Conservation (phyloP, 768 basidiomycete species). For the Hortiboletus campestris region DNA sequence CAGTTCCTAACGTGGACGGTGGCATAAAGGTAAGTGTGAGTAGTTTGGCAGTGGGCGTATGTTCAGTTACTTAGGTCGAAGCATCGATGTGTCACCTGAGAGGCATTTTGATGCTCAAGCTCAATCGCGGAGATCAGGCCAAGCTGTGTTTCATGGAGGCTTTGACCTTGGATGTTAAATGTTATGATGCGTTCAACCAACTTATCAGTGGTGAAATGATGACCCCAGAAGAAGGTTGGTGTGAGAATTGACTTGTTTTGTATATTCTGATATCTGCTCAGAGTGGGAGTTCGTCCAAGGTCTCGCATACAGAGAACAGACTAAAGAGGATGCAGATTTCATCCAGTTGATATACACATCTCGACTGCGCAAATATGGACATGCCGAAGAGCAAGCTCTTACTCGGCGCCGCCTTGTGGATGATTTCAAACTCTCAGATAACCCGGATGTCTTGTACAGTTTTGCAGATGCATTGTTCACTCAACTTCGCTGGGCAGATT, state of each 20-base stretch:
- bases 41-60: neutral
- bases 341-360: slow-evolving; percentile 91
- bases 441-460: slow-evolving; percentile 88
- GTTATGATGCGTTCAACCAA: slow-evolving; percentile 93
- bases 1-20: slow-evolving; percentile 81
- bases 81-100: slow-evolving; percentile 96
- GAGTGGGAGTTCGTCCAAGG: slow-evolving; percentile 96
- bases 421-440: slow-evolving; percentile 83
- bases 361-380: slow-evolving; percentile 87
- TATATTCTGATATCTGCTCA: slow-evolving; percentile 32
- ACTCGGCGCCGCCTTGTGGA: slow-evolving; percentile 78
- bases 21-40: slow-evolving; percentile 78
- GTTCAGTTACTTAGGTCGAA: slow-evolving; percentile 65
- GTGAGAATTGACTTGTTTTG: neutral
- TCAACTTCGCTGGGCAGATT: slow-evolving; percentile 92
- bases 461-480: slow-evolving; percentile 89
- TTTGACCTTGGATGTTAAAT: slow-evolving; percentile 90
- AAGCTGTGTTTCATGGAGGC: slow-evolving; percentile 97
- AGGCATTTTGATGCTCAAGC: slow-evolving; percentile 90
- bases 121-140: slow-evolving; percentile 86
- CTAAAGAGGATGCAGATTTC: slow-evolving; percentile 86
- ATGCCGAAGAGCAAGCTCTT: slow-evolving; percentile 75
- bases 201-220: slow-evolving; percentile 94
- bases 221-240: slow-evolving; percentile 88
- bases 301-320: slow-evolving; percentile 79